Base-by-base conservation (phyloP, 23 red algal species). In the Gracilaria domingensis region DNA sequence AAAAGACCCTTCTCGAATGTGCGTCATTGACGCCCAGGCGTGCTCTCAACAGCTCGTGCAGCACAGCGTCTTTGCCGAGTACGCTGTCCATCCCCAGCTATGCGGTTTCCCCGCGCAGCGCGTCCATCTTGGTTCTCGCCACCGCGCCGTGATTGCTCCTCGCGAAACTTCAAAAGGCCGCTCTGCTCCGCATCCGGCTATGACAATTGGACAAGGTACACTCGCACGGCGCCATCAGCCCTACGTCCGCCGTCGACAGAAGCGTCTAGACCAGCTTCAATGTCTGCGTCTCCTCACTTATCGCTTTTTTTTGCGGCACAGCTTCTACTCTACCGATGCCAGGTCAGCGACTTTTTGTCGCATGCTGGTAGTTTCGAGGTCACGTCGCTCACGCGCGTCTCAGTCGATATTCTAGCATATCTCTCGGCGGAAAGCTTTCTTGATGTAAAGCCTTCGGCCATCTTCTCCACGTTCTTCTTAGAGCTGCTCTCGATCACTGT, bases 381-480 rank as follows among this genome's bases (percentile, higher is more conserved):
- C 8, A 51, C 16, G 2, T 50, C 72, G 18, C 6, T 37, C 4
- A 50, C 40, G 29, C 72, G 72, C 7, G 7, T 50, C 23, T 77
- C 72, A 5, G 72, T 42, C 72, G 26, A 49, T 12, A 49, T 4
- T 0, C 72, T 40, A 77, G 72, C 72, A 51, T 17, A 48, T 21
- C 25, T 35, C 58, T 90, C 87, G 4, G 18, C 58, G 14, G 73
- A 72, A 21, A 90, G 75, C 28, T 90, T 80, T 39, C n/a, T 53
- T 80, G 75, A 17, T 47, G 79, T 90, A 55, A 90, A 80, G 29
- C 24, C 53, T 57, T 81, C 16, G 0, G 81, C 30, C 37, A 90
- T 61, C 11, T 53, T 20, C 54, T 82, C 79, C 53, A 47, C 23
- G 24, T 72, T 65, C 24, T 47, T 39, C 42, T 56, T 80, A 18